phyloP scores from a whole-genome alignment of 306 rosid species.

The Abrus precatorius region DNA sequence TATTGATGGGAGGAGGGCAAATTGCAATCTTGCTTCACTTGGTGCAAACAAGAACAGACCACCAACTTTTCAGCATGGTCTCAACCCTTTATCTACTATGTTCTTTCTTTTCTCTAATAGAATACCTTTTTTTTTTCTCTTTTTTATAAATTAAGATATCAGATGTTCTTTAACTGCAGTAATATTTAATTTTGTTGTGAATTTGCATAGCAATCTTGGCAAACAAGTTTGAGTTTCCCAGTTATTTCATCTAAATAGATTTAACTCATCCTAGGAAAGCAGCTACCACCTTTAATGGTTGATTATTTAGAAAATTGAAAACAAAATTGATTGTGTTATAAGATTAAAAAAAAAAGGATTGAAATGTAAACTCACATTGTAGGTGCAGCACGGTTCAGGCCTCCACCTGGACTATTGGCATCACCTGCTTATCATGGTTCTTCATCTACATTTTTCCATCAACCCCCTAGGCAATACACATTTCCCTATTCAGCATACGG shows the following conservation, averaged over 20 bases:
- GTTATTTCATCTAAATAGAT: background rate
- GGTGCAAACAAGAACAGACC: constrained; percentile 83
- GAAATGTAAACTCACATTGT: constrained; percentile 30
- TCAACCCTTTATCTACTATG: background rate
- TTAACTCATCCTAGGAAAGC: constrained; percentile 17
- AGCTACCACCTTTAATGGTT: constrained; percentile 32
- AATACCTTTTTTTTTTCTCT: background rate
- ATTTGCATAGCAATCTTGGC: background rate
- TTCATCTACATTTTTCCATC: constrained; percentile 72
- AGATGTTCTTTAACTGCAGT: background rate
- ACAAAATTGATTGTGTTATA: constrained; percentile 1
- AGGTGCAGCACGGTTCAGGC: constrained; percentile 75
- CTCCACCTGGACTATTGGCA: constrained; percentile 67
- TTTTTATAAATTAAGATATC: background rate
- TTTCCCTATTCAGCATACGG: constrained; percentile 88
- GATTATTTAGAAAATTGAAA: constrained; percentile 40
- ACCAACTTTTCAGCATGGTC: constrained; percentile 78
- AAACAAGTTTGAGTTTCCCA: background rate
- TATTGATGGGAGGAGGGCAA: constrained; percentile 96
- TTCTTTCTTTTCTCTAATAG: background rate
- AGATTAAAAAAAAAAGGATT: constrained; percentile 12
- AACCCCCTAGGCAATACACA: constrained; percentile 76
- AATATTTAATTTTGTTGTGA: background rate
- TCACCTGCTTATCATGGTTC: constrained; percentile 75
- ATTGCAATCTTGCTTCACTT: constrained; percentile 95